A percentile compares a stretch with the other conserved stretches of the same genome.
phyloP scores from a whole-genome alignment of 495 filamentous ascomycete genomes.

The Podospora bellae-mahoneyi region DNA sequence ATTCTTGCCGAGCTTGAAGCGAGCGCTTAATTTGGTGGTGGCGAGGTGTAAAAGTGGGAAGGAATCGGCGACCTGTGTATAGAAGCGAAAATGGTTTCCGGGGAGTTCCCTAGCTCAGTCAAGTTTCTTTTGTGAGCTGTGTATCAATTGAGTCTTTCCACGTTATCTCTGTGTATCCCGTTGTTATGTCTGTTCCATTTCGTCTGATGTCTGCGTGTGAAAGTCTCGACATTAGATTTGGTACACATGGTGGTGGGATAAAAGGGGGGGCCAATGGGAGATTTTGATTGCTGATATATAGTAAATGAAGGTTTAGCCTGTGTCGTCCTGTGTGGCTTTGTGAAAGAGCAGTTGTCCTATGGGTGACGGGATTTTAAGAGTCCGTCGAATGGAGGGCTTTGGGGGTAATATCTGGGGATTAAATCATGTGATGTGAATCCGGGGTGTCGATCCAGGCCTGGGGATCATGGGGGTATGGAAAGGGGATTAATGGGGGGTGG shows the following conservation, averaged over 20 bases:
- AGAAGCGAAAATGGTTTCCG: conserved; percentile 34
- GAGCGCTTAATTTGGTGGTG: conserved; percentile 54
- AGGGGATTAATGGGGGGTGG: background rate
- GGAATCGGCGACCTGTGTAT: conserved; percentile 39
- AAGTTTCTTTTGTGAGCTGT: conserved; percentile 43
- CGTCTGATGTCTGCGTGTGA: conserved; percentile 1
- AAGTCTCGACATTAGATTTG: conserved; percentile 6
- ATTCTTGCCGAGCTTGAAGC: conserved; percentile 92
- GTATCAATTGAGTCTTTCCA: conserved; percentile 36
- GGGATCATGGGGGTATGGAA: background rate
- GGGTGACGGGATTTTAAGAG: background rate
- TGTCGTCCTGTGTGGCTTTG: background rate
- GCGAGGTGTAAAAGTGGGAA: conserved; percentile 33
- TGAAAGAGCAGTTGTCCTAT: background rate
- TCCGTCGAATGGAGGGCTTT: conserved; percentile 6
- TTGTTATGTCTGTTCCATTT: background rate
- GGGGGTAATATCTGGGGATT: conserved; percentile 1
- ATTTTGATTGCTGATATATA: conserved; percentile 1
- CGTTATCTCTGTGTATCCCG: background rate
- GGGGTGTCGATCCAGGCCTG: background rate
- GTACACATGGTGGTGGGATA: background rate
- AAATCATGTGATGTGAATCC: background rate
- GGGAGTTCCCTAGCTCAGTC: conserved; percentile 36
- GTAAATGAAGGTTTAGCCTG: conserved; percentile 8
- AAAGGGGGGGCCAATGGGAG: conserved; percentile 2